Conservation (phyloP, 2,329 filamentous ascomycete species). For the Fusarium robinianum region DNA sequence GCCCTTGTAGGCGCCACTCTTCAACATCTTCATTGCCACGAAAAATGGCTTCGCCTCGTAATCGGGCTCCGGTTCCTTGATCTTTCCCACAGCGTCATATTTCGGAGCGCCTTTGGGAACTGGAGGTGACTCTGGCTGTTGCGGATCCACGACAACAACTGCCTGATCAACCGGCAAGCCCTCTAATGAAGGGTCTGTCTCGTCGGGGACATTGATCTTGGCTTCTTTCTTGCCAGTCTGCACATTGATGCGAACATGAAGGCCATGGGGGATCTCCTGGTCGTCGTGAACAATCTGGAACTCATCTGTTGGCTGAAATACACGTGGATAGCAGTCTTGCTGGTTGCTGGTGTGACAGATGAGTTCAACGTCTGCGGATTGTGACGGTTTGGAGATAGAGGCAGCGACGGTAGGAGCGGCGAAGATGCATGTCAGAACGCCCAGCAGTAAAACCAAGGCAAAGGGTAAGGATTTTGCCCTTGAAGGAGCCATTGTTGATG, state of each 20-base stretch:
- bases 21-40: constrained; percentile 55
- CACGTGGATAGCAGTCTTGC: constrained; percentile 66
- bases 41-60: constrained; percentile 42
- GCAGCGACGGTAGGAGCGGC: constrained; percentile 34
- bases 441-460: constrained; percentile 34
- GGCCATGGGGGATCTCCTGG: constrained; percentile 66
- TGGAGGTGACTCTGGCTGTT: constrained; percentile 41
- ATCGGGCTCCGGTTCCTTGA: constrained; percentile 54
- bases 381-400: constrained; percentile 39
- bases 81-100: constrained; percentile 61
- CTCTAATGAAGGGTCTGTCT: constrained; percentile 52
- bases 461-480: constrained; percentile 28
- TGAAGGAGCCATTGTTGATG: constrained; percentile 31
- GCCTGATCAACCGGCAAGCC: constrained; percentile 58
- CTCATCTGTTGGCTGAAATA: constrained; percentile 66
- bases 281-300: constrained; percentile 67
- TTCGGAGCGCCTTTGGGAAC: constrained; percentile 57
- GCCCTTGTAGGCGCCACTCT: constrained; percentile 44
- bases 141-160: constrained; percentile 59
- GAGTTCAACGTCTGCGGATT: constrained; percentile 54
- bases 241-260: constrained; percentile 70
- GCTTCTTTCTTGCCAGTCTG: constrained; percentile 67
- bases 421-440: constrained; percentile 36
- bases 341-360: constrained; percentile 67
- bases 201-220: constrained; percentile 64